Evolutionary conservation across 768 basidiomycete species (phyloP), one percentile per base, ranked within the genome.

Genomic region (Infundibulicybe gibba): DNA sequence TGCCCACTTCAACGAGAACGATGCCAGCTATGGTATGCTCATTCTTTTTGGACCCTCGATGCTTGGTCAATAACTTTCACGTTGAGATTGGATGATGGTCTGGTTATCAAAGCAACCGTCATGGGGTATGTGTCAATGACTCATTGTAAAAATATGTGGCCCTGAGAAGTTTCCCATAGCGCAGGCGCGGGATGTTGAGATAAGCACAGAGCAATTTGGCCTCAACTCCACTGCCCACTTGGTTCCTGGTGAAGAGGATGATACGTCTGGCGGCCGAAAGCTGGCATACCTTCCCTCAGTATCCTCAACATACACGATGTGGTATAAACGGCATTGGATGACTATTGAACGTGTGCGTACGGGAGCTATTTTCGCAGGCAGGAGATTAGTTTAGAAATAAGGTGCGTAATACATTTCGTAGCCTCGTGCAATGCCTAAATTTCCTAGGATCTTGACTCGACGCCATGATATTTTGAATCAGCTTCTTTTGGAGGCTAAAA

Each of bases 61-160:
- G n/a, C n/a, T n/a, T 38, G 50, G 13, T 14, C 2, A 25, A 8
- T 32, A 19, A 37, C 30, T 14, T 45, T 49, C 25, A 41, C 45
- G 17, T 33, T 20, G 47, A 87, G 84, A 74, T 33, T 89, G 87
- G 87, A 71, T 88, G 55, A 75, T 86, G 74, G 63, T 73, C 34
- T 89, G 86, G 85, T 61, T 88, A 0, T 79, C 82, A 3, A 70
- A 72, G 43, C 79, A 80, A 35, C 73, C 80, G 15, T 66, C 74
- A n/a, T 87, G 81, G 81, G 64, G 73, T 76, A 50, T 55, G 79
- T 64, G 5, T 40, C 2, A 8, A 25, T 25, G 20, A 5, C 13
- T 15, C 4, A 15, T 19, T 14, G 3, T 30, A 11, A 20, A 38
- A 41, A 31, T 33, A 33, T 17, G n/a, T n/a, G 52, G 33, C 6